Base-by-base conservation (phyloP, 306 rosid genomes). In the Delonix regia region DNA sequence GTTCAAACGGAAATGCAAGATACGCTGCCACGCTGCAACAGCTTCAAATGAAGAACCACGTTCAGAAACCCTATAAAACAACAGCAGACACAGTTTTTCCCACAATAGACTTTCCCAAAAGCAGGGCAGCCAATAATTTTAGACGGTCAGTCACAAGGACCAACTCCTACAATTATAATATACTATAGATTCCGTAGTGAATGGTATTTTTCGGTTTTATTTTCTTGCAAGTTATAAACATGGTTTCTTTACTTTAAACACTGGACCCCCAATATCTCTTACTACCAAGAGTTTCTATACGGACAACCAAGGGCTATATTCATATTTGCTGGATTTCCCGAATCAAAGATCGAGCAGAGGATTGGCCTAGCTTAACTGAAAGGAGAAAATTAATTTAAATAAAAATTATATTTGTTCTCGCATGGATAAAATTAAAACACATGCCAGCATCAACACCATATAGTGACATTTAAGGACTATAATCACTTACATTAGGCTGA, bases 401-500 rank as follows among this genome's bases (percentile, higher is more conserved):
- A 48, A 71, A 51, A 28, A 52, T 41, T 52, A 71, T 44, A 72
- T 44, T 74, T 70, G 44, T 63, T 47, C 48, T 38, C 49, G 8
- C 19, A 56, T 41, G 53, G 70, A 25, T 2, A 33, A 47, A 48
- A 59, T 80, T 47, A 44, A 75, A 64, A 69, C n/a, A n/a, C n/a
- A n/a, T 12, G 49, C 18, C 12, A 22, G 80, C 55, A 78, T 28
- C 34, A 62, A 71, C 36, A 79, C 36, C 45, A 63, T 25, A 16
- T 48, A 47, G 49, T 19, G 42, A 33, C 55, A 56, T 38, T 64
- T 39, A 19, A 51, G 59, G 47, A 59, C 80, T 55, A 76, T 14
- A 71, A 57, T 81, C 62, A 83, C 97, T 86, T 83, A 91, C 98
- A 71, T 92, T 92, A 22, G 99, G 99, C 88, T 88, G 97, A 72